Base-by-base conservation (phyloP, 2,329 filamentous ascomycete genomes). In the Elsinoe perseae region DNA sequence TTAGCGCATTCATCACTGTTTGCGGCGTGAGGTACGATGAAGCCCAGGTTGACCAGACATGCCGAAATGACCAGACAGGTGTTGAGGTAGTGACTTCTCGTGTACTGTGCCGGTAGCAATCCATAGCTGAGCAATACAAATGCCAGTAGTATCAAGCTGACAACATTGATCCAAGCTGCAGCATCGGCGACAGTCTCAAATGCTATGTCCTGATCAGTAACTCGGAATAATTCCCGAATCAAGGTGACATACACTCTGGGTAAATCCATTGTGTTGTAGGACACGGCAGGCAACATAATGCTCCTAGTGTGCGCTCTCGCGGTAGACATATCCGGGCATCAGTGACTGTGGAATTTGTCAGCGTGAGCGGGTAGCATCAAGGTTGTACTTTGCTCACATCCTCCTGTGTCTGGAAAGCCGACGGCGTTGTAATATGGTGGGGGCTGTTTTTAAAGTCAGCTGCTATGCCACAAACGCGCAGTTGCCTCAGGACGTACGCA, bases 41-140 rank as follows among this genome's bases (percentile, higher is more conserved):
- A 95, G 27, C 89, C 90, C 62, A 97, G 77, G 85, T 95, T 87
- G 80, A 97, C 87, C 57, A 92, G 76, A 40, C 86, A 74, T 38
- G 92, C 82, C 3, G 82, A 87, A 43, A 87, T 71, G 4, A 88
- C 86, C 53, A 97, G 76, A 68, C 89, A 93, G 61, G 96, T 86
- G 67, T 88, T 96, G 34, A 98, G 77, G 66, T 97, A 97, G 70
- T 98, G 93, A 54, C 91, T 84, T 66, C 89, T 83, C 5, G 93
- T 96, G 75, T 89, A 92, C 64, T 95, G 89, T 21, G 89, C 82
- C 0, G 93, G 91, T 20, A 98, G 76, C 12, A 86, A 77, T 2
- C 82, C 74, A 78, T 90, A 97, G 4, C 89, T 95, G 4, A 88
- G 53, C 14, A 97, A 74, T 56, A 97, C 75, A 66, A 93, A 92